Percentiles rank a stretch among this genome's conserved stretches.
phyloP scores from a whole-genome alignment of 768 basidiomycete genomes.

The Phanerochaete sordida region DNA sequence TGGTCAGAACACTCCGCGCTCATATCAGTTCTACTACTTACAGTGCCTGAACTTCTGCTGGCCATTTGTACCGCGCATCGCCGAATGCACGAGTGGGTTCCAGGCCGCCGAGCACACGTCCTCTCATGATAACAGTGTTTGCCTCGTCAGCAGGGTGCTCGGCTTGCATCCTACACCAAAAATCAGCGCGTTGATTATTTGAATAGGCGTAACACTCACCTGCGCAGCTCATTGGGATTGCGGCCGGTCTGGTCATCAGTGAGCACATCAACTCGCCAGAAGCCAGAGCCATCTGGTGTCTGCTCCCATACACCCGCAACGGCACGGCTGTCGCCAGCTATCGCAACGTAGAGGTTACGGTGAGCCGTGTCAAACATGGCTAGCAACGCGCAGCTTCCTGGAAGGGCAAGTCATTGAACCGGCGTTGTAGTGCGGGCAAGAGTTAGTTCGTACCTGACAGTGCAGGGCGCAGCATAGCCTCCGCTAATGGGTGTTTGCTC shows the following conservation, averaged over 20 bases:
- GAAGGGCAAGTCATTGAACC: not conserved
- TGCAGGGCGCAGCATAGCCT: slow-evolving; percentile 77
- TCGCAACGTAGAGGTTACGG: slow-evolving; percentile 83
- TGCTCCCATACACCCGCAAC: slow-evolving; percentile 92
- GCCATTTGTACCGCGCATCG: slow-evolving; percentile 89
- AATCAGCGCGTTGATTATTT: not conserved
- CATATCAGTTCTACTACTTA: too few species aligned
- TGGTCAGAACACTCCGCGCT: too few species aligned
- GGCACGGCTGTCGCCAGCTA: slow-evolving; percentile 91
- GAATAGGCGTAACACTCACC: slow-evolving; percentile 43
- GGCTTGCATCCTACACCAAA: slow-evolving; percentile 54
- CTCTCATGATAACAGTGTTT: slow-evolving; percentile 67
- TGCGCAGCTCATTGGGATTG: slow-evolving; percentile 77
- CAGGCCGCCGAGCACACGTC: slow-evolving; percentile 83
- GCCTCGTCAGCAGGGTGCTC: slow-evolving; percentile 82
- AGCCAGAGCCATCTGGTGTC: slow-evolving; percentile 56
- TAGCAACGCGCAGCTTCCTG: slow-evolving; percentile 89
- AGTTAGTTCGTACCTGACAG: slow-evolving; percentile 52
- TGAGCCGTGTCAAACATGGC: slow-evolving; percentile 84
- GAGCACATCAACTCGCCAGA: slow-evolving; percentile 91
- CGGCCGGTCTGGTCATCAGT: slow-evolving; percentile 96
- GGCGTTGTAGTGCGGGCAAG: slow-evolving; percentile 14
- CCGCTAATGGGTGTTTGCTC: slow-evolving; percentile 65
- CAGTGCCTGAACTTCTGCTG: slow-evolving; percentile 67
- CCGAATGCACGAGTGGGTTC: slow-evolving; percentile 88